Conservation (phyloP, 768 basidiomycete species). For the Vishniacozyma victoriae region DNA sequence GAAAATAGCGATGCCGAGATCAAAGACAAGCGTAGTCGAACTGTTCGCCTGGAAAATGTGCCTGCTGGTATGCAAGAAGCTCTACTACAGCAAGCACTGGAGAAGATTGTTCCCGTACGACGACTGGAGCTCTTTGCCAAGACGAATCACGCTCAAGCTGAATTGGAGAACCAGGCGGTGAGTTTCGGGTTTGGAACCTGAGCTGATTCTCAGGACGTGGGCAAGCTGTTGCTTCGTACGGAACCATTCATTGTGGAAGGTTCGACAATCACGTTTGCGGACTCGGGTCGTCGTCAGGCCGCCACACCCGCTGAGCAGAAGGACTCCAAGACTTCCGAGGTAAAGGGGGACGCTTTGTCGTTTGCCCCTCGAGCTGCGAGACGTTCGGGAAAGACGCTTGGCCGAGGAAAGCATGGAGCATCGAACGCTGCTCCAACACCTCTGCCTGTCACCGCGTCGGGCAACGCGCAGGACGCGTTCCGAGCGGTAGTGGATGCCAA, state of each 20-base stretch:
- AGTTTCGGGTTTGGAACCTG: conserved; percentile 58
- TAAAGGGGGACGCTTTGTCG: background rate
- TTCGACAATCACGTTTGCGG: conserved; percentile 54
- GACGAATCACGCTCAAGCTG: conserved; percentile 50
- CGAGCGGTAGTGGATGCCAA: conserved; percentile 62
- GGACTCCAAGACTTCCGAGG: background rate
- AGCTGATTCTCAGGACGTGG: conserved; percentile 64
- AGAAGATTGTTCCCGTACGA: conserved; percentile 63
- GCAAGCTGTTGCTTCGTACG: conserved; percentile 64
- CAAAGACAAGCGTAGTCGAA: conserved; percentile 58
- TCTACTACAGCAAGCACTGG: conserved; percentile 78
- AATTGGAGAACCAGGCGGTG: conserved; percentile 48
- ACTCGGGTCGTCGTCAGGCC: conserved; percentile 4
- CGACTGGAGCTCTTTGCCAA: conserved; percentile 68
- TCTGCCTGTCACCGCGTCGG: background rate
- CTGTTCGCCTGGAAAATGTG: conserved; percentile 69
- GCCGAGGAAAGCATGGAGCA: conserved; percentile 51
- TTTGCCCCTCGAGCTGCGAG: conserved; percentile 30
- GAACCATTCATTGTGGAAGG: conserved; percentile 70
- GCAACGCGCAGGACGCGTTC: conserved; percentile 80
- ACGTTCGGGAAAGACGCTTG: conserved; percentile 21
- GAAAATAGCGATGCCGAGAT: conserved; percentile 52
- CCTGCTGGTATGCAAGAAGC: conserved; percentile 79
- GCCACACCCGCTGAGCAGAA: background rate
- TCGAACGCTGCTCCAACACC: background rate